phyloP scores from a whole-genome alignment of 306 rosid genomes.

The Fragaria ananassa region DNA sequence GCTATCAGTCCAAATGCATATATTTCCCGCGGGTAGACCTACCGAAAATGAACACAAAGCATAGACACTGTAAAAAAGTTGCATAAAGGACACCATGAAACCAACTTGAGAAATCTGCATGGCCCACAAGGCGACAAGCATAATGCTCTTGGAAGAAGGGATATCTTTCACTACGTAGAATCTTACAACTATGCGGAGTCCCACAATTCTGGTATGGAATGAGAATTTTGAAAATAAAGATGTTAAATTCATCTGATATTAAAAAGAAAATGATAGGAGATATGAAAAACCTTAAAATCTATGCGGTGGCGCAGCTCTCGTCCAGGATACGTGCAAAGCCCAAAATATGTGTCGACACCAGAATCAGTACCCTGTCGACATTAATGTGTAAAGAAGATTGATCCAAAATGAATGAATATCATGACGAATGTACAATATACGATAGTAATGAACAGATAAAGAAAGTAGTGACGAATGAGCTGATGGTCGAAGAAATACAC shows the following conservation, averaged over 20 bases:
- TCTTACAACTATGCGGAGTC: neutral
- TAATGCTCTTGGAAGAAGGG: neutral
- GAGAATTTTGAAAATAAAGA: neutral
- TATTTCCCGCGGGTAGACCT: slow-evolving; percentile 86
- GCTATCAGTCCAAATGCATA: slow-evolving; percentile 82
- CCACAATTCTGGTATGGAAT: neutral
- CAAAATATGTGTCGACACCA: slow-evolving; percentile 91
- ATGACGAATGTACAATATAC: neutral
- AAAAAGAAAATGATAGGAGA: neutral
- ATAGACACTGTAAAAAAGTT: neutral
- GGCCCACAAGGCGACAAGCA: neutral
- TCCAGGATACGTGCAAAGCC: slow-evolving; percentile 87
- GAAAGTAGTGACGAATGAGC: neutral
- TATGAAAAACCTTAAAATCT: slow-evolving; percentile 67
- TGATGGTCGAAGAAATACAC: neutral
- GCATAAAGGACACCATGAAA: neutral
- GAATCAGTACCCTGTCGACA: slow-evolving; percentile 72
- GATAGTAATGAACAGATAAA: neutral
- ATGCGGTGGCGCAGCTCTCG: slow-evolving; percentile 78
- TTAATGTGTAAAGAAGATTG: slow-evolving; percentile 14
- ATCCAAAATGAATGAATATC: neutral
- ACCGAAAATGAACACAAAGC: slow-evolving; percentile 4
- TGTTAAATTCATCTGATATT: too few relatives aligned
- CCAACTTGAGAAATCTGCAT: neutral
- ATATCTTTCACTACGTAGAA: too few relatives aligned